phyloP scores from a whole-genome alignment of 208 protist genomes.

The Acanthamoeba comandoni region DNA sequence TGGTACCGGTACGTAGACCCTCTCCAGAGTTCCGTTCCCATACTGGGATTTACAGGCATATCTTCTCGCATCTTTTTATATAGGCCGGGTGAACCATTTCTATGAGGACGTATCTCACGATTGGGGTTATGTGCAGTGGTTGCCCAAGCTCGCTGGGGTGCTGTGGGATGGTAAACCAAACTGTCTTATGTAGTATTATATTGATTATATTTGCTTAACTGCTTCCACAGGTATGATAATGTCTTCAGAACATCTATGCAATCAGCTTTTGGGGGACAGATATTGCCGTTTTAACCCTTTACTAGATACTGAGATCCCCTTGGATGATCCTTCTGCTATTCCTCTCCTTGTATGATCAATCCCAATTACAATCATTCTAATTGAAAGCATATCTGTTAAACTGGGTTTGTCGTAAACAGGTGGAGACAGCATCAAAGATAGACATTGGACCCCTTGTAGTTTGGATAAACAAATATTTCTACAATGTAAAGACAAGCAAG shows the following conservation, averaged over 20 bases:
- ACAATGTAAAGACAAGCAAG: neutral
- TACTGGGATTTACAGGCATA: neutral
- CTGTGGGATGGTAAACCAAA: slow-evolving; percentile 51
- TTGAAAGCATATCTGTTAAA: neutral
- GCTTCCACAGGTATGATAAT: slow-evolving; percentile 26
- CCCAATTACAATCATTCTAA: neutral
- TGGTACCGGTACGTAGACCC: neutral
- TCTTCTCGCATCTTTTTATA: slow-evolving; percentile 5
- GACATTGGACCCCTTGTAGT: neutral
- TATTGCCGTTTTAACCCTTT: slow-evolving; percentile 41
- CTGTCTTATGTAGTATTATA: too few relatives aligned
- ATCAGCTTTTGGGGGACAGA: slow-evolving; percentile 2
- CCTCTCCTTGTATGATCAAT: neutral
- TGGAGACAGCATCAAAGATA: neutral
- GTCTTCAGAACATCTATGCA: slow-evolving; percentile 22
- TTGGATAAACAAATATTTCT: slow-evolving; percentile 22
- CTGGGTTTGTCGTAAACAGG: neutral
- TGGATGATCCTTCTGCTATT: slow-evolving; percentile 23
- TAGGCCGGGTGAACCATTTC: slow-evolving; percentile 43
- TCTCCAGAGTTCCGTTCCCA: neutral
- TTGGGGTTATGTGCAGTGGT: slow-evolving; percentile 78
- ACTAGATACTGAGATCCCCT: slow-evolving; percentile 9
- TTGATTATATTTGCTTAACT: too few relatives aligned
- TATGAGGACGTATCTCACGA: slow-evolving; percentile 61
- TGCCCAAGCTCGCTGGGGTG: slow-evolving; percentile 71